These are phyloP conservation scores for Toxoplasma gondii DNA, from an alignment of 169 alveolate genomes.

Conservation along the genomic window DNA sequence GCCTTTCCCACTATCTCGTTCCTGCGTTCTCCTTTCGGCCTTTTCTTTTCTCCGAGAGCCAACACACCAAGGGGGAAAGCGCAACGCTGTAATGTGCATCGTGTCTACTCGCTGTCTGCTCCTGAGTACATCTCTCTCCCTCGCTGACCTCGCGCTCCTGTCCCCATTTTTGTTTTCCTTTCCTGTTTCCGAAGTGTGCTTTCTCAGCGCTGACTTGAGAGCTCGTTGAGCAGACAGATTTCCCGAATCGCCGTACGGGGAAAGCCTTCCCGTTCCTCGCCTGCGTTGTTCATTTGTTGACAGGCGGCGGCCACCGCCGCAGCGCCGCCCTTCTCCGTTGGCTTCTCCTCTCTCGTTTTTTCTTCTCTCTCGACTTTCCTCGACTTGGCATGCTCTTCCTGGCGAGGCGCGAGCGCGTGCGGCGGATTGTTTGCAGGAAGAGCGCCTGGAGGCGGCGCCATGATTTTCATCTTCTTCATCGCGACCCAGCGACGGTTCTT, in stretches of 20 bases:
- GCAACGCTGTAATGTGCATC: too few relatives aligned
- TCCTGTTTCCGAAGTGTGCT: not conserved
- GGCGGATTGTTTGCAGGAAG: not conserved
- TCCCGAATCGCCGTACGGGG: conserved; percentile 90
- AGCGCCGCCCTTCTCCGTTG: not conserved
- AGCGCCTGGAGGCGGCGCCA: not conserved
- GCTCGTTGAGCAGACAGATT: conserved; percentile 79
- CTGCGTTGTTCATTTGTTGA: conserved; percentile 14
- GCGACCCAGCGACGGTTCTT: conserved; percentile 83
- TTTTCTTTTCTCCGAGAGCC: not conserved
- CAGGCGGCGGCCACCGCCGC: conserved; percentile 2
- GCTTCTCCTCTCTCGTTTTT: not conserved
- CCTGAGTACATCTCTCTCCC: too few relatives aligned
- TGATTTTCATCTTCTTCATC: conserved; percentile 83
- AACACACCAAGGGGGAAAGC: too few relatives aligned
- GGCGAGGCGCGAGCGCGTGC: not conserved
- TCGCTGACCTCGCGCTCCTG: not conserved
- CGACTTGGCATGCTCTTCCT: not conserved
- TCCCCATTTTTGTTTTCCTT: not conserved
- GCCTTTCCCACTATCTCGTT: not conserved
- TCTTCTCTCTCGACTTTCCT: not conserved
- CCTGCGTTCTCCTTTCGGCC: not conserved
- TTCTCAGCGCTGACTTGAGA: not conserved
- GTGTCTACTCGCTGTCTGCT: too few relatives aligned
- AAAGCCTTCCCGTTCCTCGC: conserved; percentile 88